Base-by-base conservation (phyloP, 83 land plant species). In the Isoetes engelmannii region DNA sequence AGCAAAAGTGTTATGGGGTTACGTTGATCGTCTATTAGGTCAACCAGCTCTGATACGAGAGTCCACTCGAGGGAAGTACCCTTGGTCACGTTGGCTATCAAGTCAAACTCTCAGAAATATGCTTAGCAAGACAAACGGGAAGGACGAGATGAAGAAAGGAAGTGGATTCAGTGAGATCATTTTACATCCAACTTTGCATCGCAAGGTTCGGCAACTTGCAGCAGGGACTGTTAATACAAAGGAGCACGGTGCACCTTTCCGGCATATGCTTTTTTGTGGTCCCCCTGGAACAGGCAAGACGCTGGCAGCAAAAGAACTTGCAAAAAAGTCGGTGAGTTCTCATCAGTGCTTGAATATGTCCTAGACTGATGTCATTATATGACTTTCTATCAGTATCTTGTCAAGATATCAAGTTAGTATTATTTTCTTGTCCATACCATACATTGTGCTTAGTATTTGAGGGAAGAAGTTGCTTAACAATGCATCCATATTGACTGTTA, bases 211-310 rank as follows among this genome's bases (percentile, higher is more conserved):
- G 28, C 98, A 92, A 64, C 84, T 89, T 44, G 87, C 98, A 6
- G 7, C 68, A 51, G 90, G 89, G 48, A 92, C 95, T 44, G 89
- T 95, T 43, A 92, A 92, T 73, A 92, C 98, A 9, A 92, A 87
- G 74, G 21, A 77, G 44, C 92, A 92, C 71, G 79, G 83, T 46
- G 98, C 98, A 9, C 95, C 92, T 47, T 92, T 87, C 72, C 80
- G 98, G 8, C 89, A 92, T 70, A 87, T 92, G 92, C 80, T 92
- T 15, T 92, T 92, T 74, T 92, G 89, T 84, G 98, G 98, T n/a
- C 97, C 97, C 60, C 94, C 97, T 42, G 97, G 97, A 63, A 92
- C 97, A 63, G 97, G 97, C 48, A 92, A 89, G 79, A 89, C 98
- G 6, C 87, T 92, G 98, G 98, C 89, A 72, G 98, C 98, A 17